A percentile compares a stretch with the other conserved stretches of the same genome.
Conservation (phyloP, 129 eudicot species). For the Heracleum sosnowskyi region DNA sequence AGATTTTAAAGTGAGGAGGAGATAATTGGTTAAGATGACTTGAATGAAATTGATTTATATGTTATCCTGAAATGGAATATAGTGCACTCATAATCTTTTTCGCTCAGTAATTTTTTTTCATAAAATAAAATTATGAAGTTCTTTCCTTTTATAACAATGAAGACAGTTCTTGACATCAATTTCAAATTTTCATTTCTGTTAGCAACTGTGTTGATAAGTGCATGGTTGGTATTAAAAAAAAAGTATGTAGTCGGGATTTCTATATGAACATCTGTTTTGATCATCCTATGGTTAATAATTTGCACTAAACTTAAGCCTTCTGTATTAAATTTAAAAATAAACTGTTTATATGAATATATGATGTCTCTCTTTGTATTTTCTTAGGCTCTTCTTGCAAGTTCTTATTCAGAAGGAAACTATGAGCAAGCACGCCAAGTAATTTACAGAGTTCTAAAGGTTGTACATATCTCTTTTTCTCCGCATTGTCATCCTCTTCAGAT, state of each 20-base stretch:
- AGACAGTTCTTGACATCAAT: neutral
- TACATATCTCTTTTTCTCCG: conserved; percentile 9
- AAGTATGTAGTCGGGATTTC: neutral
- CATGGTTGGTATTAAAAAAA: neutral
- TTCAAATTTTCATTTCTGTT: neutral
- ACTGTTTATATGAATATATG: neutral
- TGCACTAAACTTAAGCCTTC: neutral
- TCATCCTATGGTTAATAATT: neutral
- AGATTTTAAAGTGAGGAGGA: too few relatives aligned
- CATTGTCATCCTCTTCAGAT: conserved; percentile 7
- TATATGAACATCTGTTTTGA: neutral
- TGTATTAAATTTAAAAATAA: neutral
- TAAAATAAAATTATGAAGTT: neutral
- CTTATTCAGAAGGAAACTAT: conserved; percentile 64
- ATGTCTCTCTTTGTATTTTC: neutral
- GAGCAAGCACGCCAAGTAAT: conserved; percentile 68
- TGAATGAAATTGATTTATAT: too few relatives aligned
- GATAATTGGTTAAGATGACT: too few relatives aligned
- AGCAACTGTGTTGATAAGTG: neutral
- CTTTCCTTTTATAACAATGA: neutral
- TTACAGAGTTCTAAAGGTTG: conserved; percentile 71
- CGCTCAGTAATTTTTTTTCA: neutral
- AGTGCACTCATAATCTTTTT: neutral
- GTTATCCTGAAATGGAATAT: neutral
- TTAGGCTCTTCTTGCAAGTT: conserved; percentile 89